These are phyloP conservation scores for Penicillium cinerascens DNA, from an alignment of 495 filamentous ascomycete genomes.

Conservation along the genomic window DNA sequence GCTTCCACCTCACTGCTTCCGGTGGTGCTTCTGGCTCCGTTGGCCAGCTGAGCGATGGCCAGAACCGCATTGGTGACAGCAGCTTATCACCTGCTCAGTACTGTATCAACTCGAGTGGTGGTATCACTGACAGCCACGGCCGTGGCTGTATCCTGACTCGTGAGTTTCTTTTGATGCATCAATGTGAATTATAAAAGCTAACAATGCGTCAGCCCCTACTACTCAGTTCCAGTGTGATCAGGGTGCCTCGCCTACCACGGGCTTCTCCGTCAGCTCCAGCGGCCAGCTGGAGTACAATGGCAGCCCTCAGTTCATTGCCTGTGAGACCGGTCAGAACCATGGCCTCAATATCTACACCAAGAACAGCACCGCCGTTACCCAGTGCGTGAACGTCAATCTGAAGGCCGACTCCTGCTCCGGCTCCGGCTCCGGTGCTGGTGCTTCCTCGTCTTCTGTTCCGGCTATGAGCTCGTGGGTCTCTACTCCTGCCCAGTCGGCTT, in stretches of 20 bases:
- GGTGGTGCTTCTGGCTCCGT: conserved; percentile 46
- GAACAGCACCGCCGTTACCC: conserved; percentile 38
- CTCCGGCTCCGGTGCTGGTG: conserved; percentile 16
- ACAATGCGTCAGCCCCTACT: conserved; percentile 38
- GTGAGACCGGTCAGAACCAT: conserved; percentile 47
- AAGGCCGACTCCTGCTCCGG: conserved; percentile 46
- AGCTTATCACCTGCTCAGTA: conserved; percentile 35
- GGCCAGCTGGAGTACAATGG: conserved; percentile 45
- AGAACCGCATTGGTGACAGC: conserved; percentile 48
- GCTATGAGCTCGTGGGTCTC: not conserved
- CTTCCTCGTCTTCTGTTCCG: not conserved
- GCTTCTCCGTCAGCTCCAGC: conserved; percentile 49
- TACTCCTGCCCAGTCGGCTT: not conserved
- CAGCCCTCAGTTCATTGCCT: conserved; percentile 49
- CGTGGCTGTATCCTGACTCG: conserved; percentile 49
- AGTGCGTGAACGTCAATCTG: conserved; percentile 46
- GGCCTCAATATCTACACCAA: conserved; percentile 52
- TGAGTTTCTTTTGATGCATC: not conserved
- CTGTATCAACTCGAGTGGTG: conserved; percentile 46
- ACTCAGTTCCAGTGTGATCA: conserved; percentile 65
- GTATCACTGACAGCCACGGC: conserved; percentile 50
- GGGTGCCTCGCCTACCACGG: conserved; percentile 40
- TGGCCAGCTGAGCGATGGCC: conserved; percentile 53
- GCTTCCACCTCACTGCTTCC: conserved; percentile 48
- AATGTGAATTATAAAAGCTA: not conserved